These are phyloP conservation scores for Piedraia hortae DNA, from an alignment of 2,329 filamentous ascomycete species.

Conservation along the genomic window DNA sequence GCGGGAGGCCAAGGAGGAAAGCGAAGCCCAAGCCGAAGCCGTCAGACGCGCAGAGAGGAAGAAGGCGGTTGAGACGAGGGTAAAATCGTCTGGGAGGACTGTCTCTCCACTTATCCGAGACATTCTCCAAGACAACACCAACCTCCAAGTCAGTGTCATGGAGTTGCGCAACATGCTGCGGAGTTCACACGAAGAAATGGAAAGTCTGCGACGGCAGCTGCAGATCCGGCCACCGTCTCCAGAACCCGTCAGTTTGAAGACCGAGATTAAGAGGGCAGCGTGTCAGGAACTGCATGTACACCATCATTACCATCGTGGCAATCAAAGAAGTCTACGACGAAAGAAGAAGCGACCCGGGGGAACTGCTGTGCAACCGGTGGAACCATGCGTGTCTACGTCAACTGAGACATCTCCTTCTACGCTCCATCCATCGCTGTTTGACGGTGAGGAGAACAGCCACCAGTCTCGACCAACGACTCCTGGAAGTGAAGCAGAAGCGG, in stretches of 20 bases:
- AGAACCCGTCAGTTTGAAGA: slow-evolving; percentile 2
- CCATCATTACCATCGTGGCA: slow-evolving; percentile 60
- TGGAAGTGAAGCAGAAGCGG: too few relatives aligned
- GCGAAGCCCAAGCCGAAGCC: slow-evolving; percentile 54
- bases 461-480: slow-evolving; percentile 74
- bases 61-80: slow-evolving; percentile 50
- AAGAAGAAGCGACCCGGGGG: slow-evolving; percentile 43
- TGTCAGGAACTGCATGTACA: slow-evolving; percentile 73
- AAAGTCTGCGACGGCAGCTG: slow-evolving; percentile 58
- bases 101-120: slow-evolving; percentile 95
- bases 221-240: slow-evolving; percentile 15
- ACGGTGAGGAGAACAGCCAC: too few relatives aligned
- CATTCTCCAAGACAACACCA: slow-evolving; percentile 83
- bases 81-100: slow-evolving; percentile 37
- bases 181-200: slow-evolving; percentile 82
- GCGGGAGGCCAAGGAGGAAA: slow-evolving; percentile 51
- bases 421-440: too few relatives aligned
- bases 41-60: slow-evolving; percentile 62
- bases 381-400: too few relatives aligned
- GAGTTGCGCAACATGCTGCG: slow-evolving; percentile 76
- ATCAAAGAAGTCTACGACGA: slow-evolving; percentile 11
- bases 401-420: too few relatives aligned
- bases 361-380: too few relatives aligned
- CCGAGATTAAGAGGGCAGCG: slow-evolving; percentile 30
- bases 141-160: slow-evolving; percentile 68